Evolutionary conservation across 257 asterid genomes (phyloP).

Genomic region (Solanum boliviense): DNA sequence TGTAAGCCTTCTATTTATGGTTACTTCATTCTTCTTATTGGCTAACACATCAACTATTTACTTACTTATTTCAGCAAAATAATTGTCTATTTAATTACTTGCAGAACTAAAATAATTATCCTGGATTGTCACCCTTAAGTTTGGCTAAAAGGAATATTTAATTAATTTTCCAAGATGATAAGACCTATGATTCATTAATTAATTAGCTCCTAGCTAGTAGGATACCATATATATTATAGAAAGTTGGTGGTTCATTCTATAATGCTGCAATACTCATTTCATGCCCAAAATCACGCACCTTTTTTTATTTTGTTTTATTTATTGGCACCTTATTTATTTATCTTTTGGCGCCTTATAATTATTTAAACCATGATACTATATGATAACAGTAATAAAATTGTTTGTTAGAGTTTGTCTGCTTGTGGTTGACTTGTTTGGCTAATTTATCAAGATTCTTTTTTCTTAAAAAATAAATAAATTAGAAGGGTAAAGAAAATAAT

Average conservation of each 20-base stretch:
- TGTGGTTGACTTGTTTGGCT: neutral
- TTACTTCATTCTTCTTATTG: neutral
- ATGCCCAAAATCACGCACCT: conserved; percentile 12
- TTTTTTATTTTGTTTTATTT: neutral
- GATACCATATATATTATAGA: neutral
- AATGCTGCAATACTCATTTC: neutral
- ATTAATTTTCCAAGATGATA: neutral
- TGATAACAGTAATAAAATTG: neutral
- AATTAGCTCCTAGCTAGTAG: neutral
- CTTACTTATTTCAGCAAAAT: neutral
- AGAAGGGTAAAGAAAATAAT: neutral
- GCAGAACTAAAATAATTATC: neutral
- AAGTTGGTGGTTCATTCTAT: neutral
- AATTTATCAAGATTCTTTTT: neutral
- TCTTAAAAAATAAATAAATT: no score
- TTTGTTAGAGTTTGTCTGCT: neutral
- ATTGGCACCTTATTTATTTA: neutral
- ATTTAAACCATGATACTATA: neutral
- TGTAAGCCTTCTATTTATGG: neutral
- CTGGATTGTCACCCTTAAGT: neutral
- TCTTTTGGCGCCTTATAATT: neutral
- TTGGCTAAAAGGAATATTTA: neutral
- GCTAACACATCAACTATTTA: neutral
- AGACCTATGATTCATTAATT: neutral
- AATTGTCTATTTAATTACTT: neutral